Base-by-base conservation (phyloP, 345 rosid genomes). In the Eucalyptus virginea region DNA sequence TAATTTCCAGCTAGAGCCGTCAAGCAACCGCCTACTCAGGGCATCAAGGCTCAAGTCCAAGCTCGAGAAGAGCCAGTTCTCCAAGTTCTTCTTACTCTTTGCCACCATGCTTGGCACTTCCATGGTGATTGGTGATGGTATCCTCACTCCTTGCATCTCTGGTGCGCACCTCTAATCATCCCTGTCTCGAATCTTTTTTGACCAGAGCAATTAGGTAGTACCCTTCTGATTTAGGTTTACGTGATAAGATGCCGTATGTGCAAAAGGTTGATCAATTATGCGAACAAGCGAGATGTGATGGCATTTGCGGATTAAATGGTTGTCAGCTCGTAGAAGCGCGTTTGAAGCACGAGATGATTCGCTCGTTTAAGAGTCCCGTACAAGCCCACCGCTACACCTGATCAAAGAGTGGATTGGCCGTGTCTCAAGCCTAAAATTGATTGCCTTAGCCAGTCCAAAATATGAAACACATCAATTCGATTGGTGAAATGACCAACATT, bases 61-160 rank as follows among this genome's bases (percentile, higher is more conserved):
- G 86, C 89, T 94, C 1, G 95, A 94, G 92, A 89, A 88, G 6
- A 94, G 93, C 86, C n/a, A 24, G 3, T 88, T 90, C 6, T 93
- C 92, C 69, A 95, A 94, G 89, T 48, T 90, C 54, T 88, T 92
- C 51, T 80, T 95, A 3, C 87, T 93, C 83, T 67, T 94, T 30
- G 90, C 91, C 86, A 93, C 96, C 88, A 90, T 95, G 94, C 92
- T 93, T 17, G 94, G 94, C 6, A 93, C 94, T 44, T 94, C 96
- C 90, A 94, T 95, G 96, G 94, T 95, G 91, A 91, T 95, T 44
- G 97, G 96, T 19, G 97, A 95, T 44, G 95, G 97, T 10, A 90
- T 95, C 90, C 95, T 95, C 86, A 93, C 95, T 30, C 96, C 97
- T 1, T 92, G 93, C 90, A 94, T 95, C 72, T 95, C 95, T 32